Base-by-base conservation (phyloP, 306 rosid genomes). In the Phaseolus lunatus region DNA sequence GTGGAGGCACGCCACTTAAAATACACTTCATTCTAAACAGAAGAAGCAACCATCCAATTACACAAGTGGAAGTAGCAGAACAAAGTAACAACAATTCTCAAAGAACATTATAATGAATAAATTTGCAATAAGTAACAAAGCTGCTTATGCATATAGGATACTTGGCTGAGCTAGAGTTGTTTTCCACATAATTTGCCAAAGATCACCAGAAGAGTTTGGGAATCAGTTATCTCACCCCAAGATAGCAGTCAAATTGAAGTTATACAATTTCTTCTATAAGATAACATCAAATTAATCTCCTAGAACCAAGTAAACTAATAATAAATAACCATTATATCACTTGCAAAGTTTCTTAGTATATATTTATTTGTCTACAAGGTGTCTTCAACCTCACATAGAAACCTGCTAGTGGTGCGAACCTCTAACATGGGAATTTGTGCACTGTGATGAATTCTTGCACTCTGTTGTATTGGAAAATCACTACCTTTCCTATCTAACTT, bases 1-100 rank as follows among this genome's bases (percentile, higher is more conserved):
- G 35, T 35, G 52, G 53, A 14, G 37, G 24, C 16, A 9, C 7
- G 53, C 67, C 27, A 72, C 45, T 22, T 13, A 2, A 52, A 66
- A 41, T 5, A 41, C 67, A 14, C 39, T 37, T 11, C 74, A 75
- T 62, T 57, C 83, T 69, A 54, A 45, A 52, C 53, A 78, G 12
- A 52, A 29, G 18, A 70, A 35, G n/a, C 29, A 63, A 63, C 69
- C 69, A 63, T 63, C 27, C 47, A 33, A 63, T 33, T 63, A 63
- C 26, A 35, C 29, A 37, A 10, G 50, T 4, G 27, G 15, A 39
- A 65, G 49, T 18, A 22, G 19, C 18, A 67, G 52, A 66, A 67
- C 15, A 23, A 67, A 67, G 53, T 66, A 31, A 41, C 13, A 19
- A 35, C 68, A 33, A 35, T 18, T 3, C n/a, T 64, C 0, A 63